Percentiles rank a stretch among this genome's conserved stretches.
Evolutionary conservation across 202 grass and related monocot genomes (phyloP).

Genomic region (Panicum hallii): DNA sequence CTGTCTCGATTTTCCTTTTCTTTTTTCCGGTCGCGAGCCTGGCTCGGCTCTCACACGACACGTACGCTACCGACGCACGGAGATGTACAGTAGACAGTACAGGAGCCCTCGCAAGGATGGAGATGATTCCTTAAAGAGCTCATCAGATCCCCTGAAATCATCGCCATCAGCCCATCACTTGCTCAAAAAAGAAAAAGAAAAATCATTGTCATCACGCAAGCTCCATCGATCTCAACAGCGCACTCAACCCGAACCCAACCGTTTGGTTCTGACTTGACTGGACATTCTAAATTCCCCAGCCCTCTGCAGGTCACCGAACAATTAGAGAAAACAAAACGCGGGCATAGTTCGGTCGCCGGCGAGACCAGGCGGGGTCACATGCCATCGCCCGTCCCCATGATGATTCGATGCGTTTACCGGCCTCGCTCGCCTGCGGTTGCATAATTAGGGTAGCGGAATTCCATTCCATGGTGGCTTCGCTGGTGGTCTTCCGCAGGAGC

Average conservation of each 20-base stretch:
- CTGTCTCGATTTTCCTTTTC: too few species aligned
- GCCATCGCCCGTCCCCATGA: conserved; percentile 17
- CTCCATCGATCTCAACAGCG: background rate
- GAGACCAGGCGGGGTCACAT: background rate
- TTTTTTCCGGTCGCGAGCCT: too few species aligned
- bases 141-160: background rate
- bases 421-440: conserved; percentile 12
- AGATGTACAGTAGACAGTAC: too few species aligned
- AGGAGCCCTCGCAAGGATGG: too few species aligned
- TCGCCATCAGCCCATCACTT: background rate
- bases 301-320: background rate
- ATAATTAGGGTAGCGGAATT: conserved; percentile 22
- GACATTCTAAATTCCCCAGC: conserved; percentile 3
- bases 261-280: conserved; percentile 23
- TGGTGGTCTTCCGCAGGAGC: conserved; percentile 16
- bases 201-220: background rate
- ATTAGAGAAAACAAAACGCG: background rate
- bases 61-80: too few species aligned
- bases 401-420: conserved; percentile 37
- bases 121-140: background rate
- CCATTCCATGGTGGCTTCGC: conserved; percentile 34
- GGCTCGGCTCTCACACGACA: too few species aligned
- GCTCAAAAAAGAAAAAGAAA: background rate
- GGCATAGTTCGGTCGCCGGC: conserved; percentile 6
- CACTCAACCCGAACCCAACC: background rate